Evolutionary conservation across 805 yeast genomes (phyloP), one percentile per base, ranked within the genome.

Genomic region (Nakazawaea ernobii): DNA sequence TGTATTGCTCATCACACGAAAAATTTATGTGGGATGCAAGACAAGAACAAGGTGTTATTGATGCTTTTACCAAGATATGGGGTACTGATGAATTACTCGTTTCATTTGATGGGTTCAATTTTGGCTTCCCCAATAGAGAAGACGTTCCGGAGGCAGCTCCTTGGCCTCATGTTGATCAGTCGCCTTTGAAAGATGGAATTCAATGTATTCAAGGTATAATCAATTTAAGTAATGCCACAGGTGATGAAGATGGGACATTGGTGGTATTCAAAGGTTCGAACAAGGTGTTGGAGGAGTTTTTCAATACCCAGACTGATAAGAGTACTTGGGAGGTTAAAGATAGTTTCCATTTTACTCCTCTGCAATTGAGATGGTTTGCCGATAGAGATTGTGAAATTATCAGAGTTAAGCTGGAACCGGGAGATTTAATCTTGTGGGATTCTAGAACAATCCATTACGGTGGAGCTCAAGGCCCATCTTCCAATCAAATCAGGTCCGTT

Each of bases 161-260:
- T 11, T 65, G 69, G 69, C 66, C 60, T 15, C 69, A 65, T 55
- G 58, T 65, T 24, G 68, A 65, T 46, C 68, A 63, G 47, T 56
- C 62, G 15, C 68, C 68, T 5, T 59, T 47, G 49, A 61, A 63
- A 41, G 38, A 49, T 3, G 64, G 65, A 4, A 45, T 64, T 14
- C 52, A 55, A 10, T 64, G 69, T 55, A 56, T 59, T 17, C 68
- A 65, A 51, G 68, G 69, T 38, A 61, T 65, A 46, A 60, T 62
- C n/a, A 56, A 55, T 33, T 46, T 62, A 32, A 58, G 61, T 13
- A 49, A 55, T 9, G 49, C 52, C 27, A 43, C 59, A 26, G 63
- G 61, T 6, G 53, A 53, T 36, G 54, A 60, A 27, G 68, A 66
- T 46, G 70, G 68, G 6, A 59, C 63, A 6, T 53, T 65, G 36